Base-by-base conservation (phyloP, 495 filamentous ascomycete genomes). In the Aspergillus sclerotiicarbonarius region DNA sequence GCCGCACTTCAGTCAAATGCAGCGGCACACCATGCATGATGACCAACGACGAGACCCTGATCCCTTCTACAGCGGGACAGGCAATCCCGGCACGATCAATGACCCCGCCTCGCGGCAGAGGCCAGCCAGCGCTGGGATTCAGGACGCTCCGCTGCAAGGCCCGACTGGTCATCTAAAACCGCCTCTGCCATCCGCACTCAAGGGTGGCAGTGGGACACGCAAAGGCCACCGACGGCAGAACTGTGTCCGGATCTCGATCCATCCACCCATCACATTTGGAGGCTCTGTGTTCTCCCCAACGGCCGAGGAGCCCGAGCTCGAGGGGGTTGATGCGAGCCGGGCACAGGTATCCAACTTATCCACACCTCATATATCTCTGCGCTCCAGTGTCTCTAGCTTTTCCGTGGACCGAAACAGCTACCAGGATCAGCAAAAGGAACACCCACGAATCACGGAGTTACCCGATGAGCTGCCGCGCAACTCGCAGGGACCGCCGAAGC, bases 171-270 rank as follows among this genome's bases (percentile, higher is more conserved):
- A 68, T 25, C 47, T 57, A 8, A 67, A 59, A 43, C 55, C 62
- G 1, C 62, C 71, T 47, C 46, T 73, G 29, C 53, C 71, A n/a
- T 79, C 76, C 10, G 74, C 74, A 8, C 33, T 77, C 54, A 77
- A 75, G 55, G 64, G 71, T 8, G 65, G 64, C n/a, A 74, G 67
- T 8, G 67, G 67, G 0, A 61, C 62, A 29, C 68, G 73, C n/a
- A 78, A 74, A 55, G 73, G 73, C 20, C 77, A 83, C 52, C 64
- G 72, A 48, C 71, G 76, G 19, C 76, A 80, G 20, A 78, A 80
- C 46, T 80, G 74, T 49, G 75, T 82, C 4, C 76, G 79, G 30
- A 78, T 81, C 35, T 80, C 80, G 0, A 77, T 79, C 9, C 68
- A 77, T 21, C 75, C 75, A 0, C 69, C 76, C 0, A 62, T 75